phyloP scores from a whole-genome alignment of 2,329 filamentous ascomycete genomes.

The Trichoderma pleuroti region DNA sequence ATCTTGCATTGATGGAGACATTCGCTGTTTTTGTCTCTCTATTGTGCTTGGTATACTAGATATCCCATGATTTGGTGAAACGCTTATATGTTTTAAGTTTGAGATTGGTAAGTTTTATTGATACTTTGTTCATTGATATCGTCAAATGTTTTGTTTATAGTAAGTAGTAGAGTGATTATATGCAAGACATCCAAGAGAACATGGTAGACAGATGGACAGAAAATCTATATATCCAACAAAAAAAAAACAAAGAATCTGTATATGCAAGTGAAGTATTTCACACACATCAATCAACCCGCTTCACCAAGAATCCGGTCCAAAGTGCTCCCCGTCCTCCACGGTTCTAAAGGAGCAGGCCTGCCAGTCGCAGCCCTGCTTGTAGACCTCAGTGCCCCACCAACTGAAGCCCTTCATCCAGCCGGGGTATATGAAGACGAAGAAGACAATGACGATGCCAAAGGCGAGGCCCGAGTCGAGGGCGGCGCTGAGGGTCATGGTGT shows the following conservation, averaged over 20 bases:
- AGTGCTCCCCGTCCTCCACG: conserved; percentile 60
- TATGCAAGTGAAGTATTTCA: background rate
- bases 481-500: conserved; percentile 83
- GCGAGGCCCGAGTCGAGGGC: conserved; percentile 80
- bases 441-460: conserved; percentile 77
- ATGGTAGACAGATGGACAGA: background rate
- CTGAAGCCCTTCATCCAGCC: conserved; percentile 68
- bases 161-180: background rate
- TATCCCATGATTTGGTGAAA: background rate
- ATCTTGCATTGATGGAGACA: conserved; percentile 30
- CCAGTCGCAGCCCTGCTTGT: conserved; percentile 83
- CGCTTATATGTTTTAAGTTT: background rate
- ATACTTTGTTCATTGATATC: background rate
- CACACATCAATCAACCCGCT: background rate
- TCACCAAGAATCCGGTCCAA: conserved; percentile 62
- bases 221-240: background rate
- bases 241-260: background rate
- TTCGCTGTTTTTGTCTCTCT: background rate
- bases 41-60: no score
- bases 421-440: conserved; percentile 82
- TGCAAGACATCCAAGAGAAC: background rate
- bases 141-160: background rate
- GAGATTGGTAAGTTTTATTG: background rate
- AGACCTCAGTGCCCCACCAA: conserved; percentile 89
- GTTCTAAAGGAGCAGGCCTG: conserved; percentile 68